Conservation (phyloP, 225 moss, liverwort and hornwort species). For the Marchantia polymorpha region DNA sequence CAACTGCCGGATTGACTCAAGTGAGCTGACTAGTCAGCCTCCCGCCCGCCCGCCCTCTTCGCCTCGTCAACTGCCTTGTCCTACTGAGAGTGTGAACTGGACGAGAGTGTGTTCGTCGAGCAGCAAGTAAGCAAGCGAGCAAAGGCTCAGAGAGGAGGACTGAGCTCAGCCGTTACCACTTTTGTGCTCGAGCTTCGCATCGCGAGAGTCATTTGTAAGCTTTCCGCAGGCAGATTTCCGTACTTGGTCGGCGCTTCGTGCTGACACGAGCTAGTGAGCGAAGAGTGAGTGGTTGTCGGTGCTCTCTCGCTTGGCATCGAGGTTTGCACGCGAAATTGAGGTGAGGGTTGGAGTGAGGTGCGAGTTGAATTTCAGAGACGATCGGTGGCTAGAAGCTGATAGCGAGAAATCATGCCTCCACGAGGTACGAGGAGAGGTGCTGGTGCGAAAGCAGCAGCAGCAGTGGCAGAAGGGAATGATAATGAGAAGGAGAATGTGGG, state of each 20-base stretch:
- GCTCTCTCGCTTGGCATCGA: too few species aligned
- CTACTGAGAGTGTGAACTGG: background rate
- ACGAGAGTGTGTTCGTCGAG: background rate
- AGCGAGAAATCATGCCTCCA: conserved; percentile 4
- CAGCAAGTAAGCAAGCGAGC: background rate
- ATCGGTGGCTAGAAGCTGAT: background rate
- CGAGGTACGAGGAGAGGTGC: conserved; percentile 1
- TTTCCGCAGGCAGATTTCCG: too few species aligned
- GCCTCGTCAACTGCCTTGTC: background rate
- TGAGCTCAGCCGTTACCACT: too few species aligned
- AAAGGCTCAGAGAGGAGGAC: background rate
- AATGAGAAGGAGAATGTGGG: conserved; percentile 56
- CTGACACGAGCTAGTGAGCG: too few species aligned
- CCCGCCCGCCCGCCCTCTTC: background rate
- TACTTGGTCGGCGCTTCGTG: too few species aligned
- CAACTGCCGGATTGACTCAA: background rate
- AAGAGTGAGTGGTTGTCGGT: too few species aligned
- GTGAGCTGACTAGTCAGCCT: background rate
- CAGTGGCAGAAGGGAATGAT: conserved; percentile 17
- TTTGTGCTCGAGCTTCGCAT: too few species aligned
- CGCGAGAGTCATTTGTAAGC: too few species aligned
- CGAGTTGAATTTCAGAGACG: background rate
- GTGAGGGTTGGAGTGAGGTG: background rate
- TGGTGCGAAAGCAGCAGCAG: background rate
- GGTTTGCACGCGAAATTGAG: too few species aligned